These are phyloP conservation scores for Protomyces gravidus DNA, from an alignment of 1,139 yeast species.

Conservation along the genomic window DNA sequence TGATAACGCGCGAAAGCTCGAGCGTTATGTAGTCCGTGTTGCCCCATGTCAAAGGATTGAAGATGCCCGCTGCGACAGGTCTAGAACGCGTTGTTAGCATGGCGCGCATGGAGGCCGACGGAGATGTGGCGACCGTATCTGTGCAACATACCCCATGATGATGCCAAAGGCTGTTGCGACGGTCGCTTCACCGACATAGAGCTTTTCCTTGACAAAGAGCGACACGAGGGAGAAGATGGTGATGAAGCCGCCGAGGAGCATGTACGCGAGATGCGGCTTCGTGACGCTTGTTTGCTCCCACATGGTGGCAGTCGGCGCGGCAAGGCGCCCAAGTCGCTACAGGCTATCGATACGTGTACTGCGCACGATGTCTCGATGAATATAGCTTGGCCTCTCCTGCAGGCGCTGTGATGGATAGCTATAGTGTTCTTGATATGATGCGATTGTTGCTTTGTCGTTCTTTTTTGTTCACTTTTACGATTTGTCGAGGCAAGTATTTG, in stretches of 20 bases:
- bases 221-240: conserved; percentile 85
- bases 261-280: conserved; percentile 82
- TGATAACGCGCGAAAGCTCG: conserved; percentile 80
- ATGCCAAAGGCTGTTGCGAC: conserved; percentile 89
- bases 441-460: too few species aligned
- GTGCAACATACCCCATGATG: conserved; percentile 80
- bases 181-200: conserved; percentile 91
- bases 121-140: too few species aligned
- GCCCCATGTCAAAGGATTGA: conserved; percentile 86
- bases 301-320: background rate
- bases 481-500: too few species aligned
- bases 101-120: too few species aligned
- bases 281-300: conserved; percentile 60
- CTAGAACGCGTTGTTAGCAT: background rate
- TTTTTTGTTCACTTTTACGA: too few species aligned
- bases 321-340: background rate
- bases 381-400: too few species aligned
- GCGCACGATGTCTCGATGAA: too few species aligned
- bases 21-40: conserved; percentile 79
- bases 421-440: too few species aligned
- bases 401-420: too few species aligned
- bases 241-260: conserved; percentile 85
- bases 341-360: too few species aligned
- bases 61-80: conserved; percentile 50
- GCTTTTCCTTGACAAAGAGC: conserved; percentile 77